A percentile compares a stretch with the other conserved stretches of the same genome.
phyloP scores from a whole-genome alignment of 257 asterid genomes.

The Buddleja alternifolia region DNA sequence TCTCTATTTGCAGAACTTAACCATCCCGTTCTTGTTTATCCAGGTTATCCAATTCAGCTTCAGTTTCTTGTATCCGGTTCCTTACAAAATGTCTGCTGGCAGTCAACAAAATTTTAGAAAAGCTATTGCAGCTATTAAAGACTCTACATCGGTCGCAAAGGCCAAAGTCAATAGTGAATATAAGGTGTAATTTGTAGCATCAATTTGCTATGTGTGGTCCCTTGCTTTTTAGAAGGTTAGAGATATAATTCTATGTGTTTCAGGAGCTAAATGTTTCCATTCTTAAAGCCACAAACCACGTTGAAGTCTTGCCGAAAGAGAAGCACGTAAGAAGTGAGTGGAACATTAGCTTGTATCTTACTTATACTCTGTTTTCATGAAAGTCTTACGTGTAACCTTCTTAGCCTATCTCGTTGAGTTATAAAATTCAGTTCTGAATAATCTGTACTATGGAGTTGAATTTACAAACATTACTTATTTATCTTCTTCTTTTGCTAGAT shows the following conservation, averaged over 20 bases:
- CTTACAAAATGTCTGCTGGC: constrained; percentile 56
- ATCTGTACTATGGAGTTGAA: constrained; percentile 15
- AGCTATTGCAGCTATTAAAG: constrained; percentile 73
- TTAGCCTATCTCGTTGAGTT: background rate
- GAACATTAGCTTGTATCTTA: constrained; percentile 8
- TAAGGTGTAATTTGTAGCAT: constrained; percentile 49
- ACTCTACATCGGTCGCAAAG: constrained; percentile 74
- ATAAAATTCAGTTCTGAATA: constrained; percentile 9
- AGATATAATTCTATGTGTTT: constrained; percentile 21
- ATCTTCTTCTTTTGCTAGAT: constrained; percentile 41
- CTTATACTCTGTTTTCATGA: constrained; percentile 5
- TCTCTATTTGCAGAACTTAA: background rate
- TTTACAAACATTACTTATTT: background rate
- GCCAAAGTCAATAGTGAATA: constrained; percentile 75
- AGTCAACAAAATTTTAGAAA: constrained; percentile 58
- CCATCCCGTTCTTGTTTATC: constrained; percentile 18
- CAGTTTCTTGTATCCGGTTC: constrained; percentile 14
- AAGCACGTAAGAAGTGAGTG: constrained; percentile 79
- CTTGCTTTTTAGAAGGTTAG: constrained; percentile 12
- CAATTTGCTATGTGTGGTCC: constrained; percentile 1
- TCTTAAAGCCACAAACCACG: constrained; percentile 85
- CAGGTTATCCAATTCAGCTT: constrained; percentile 31
- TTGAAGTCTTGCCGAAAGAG: constrained; percentile 72
- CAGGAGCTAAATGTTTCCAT: constrained; percentile 72
- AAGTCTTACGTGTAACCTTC: background rate